Evolutionary conservation across 176 grass and related monocot genomes (phyloP).

Genomic region (Zoysia japonica): DNA sequence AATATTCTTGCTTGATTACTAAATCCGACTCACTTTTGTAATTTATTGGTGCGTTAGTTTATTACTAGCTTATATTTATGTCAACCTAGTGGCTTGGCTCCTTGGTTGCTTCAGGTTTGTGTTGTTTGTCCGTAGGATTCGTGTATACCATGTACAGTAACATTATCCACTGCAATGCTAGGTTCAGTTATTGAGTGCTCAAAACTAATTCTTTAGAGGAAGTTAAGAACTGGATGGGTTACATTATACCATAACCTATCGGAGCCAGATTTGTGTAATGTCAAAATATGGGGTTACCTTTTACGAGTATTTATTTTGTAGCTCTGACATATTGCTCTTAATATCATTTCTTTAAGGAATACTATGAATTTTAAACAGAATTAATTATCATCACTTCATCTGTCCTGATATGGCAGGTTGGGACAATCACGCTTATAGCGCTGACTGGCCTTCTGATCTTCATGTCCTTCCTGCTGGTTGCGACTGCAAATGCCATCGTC

Average conservation of each 20-base stretch:
- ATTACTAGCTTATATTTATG: not conserved
- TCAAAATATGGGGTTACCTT: not conserved
- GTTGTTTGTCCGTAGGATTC: no score
- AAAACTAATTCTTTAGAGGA: not conserved
- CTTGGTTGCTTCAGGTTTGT: not conserved
- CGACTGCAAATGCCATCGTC: constrained; percentile 68
- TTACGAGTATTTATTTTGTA: not conserved
- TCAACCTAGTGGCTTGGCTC: not conserved
- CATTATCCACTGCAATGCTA: not conserved
- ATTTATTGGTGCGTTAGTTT: not conserved
- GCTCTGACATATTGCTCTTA: not conserved
- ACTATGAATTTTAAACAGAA: not conserved
- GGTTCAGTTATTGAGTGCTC: not conserved
- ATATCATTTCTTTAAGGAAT: not conserved
- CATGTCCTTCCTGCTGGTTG: constrained; percentile 74
- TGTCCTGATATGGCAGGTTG: constrained; percentile 53
- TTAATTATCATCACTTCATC: constrained; percentile 9
- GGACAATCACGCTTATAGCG: constrained; percentile 64
- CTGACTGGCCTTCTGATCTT: constrained; percentile 76
- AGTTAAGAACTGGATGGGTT: not conserved
- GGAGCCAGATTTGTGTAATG: not conserved
- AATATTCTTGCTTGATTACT: not conserved
- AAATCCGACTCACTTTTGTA: not conserved
- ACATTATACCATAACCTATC: not conserved
- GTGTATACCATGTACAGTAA: not conserved